Base-by-base conservation (phyloP, 495 filamentous ascomycete genomes). In the Tricharina praecox region DNA sequence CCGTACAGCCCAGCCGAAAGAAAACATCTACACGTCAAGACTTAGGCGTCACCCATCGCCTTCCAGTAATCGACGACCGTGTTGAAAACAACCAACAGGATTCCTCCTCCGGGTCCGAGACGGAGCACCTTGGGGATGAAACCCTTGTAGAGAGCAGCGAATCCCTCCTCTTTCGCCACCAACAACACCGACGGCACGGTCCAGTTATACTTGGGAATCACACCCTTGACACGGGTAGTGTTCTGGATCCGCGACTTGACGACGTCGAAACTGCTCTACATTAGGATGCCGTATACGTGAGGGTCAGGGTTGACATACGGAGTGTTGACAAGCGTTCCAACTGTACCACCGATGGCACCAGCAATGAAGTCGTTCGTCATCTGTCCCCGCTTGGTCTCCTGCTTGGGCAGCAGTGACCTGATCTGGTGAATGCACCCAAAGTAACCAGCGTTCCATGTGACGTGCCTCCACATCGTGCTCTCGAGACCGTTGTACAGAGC, bases 391-490 rank as follows among this genome's bases (percentile, higher is more conserved):
- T 94, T 94, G 64, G 79, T 81, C 47, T 80, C 74, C 3, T 75
- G 70, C 59, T 76, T 73, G 30, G 90, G 90, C 19, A 97, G 62
- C 54, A 93, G 68, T 37, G 74, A 71, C 57, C 85, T 82, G 47
- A 94, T 82, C 67, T 97, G 90, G 74, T 85, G 87, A 66, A 97
- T 97, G 67, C 85, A 86, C 56, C 90, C 90, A 63, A 97, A 97
- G 71, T 97, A 97, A 37, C 90, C 90, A 5, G 82, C 73, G 64
- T 97, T 97, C 90, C 90, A 97, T 48, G 95, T 72, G 45, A 95
- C 76, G 67, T 97, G 90, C 53, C 90, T 81, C 90, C 90, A 97
- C 63, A 95, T 68, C 21, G 90, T 97, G 32, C 80, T 84, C 66
- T 97, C 90, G 32, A 97, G 76, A 20, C 90, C 90, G 63, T 94